These are phyloP conservation scores for Amanita molliuscula DNA, from an alignment of 768 basidiomycete species.

Conservation along the genomic window DNA sequence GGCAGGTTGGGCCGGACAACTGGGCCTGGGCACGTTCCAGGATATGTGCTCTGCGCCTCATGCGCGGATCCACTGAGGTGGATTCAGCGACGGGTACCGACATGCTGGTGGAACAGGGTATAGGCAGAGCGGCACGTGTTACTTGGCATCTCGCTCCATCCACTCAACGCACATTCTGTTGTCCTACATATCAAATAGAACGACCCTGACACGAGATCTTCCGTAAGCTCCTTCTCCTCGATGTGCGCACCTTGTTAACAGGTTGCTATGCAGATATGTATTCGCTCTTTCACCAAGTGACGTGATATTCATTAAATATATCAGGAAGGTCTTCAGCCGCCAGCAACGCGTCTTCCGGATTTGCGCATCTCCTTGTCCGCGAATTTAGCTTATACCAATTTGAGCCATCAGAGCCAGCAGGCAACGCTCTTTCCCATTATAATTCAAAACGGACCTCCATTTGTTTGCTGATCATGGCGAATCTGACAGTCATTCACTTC, in stretches of 20 bases:
- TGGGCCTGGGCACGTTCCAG: conserved; percentile 20
- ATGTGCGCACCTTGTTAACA: too few relatives aligned
- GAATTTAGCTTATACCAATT: neutral
- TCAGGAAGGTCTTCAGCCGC: conserved; percentile 11
- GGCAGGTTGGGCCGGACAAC: conserved; percentile 5
- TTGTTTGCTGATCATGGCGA: conserved; percentile 13
- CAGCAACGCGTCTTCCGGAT: neutral
- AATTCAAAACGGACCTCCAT: conserved; percentile 16
- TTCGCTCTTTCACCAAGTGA: too few relatives aligned
- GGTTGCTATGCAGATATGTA: too few relatives aligned
- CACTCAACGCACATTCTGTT: too few relatives aligned
- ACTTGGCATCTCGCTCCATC: neutral
- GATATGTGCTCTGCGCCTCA: conserved; percentile 16
- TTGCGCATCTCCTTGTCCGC: neutral
- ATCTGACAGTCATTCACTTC: neutral
- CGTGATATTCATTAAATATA: conserved; percentile 9
- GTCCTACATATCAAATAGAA: neutral
- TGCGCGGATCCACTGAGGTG: neutral
- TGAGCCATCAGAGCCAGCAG: neutral
- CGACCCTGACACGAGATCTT: neutral
- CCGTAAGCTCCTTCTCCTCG: too few relatives aligned
- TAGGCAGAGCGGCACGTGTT: neutral
- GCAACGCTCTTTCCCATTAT: conserved; percentile 11
- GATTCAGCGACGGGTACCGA: neutral
- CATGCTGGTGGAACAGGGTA: neutral